These are phyloP conservation scores for Lactarius deliciosus DNA, from an alignment of 768 basidiomycete genomes.

Conservation along the genomic window DNA sequence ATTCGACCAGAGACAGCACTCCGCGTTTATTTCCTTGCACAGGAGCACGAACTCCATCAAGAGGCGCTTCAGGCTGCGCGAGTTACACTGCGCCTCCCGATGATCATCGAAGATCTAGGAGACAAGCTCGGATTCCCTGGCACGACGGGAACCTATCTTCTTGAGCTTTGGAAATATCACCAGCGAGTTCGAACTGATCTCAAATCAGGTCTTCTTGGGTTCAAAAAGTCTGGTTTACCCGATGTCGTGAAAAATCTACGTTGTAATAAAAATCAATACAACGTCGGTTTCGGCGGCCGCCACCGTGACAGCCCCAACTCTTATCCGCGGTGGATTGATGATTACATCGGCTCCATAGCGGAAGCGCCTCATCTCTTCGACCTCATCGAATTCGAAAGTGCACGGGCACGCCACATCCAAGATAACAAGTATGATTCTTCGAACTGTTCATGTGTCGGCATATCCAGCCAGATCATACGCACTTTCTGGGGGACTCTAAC, in stretches of 20 bases:
- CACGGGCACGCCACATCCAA: neutral
- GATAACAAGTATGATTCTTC: too few relatives aligned
- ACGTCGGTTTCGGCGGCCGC: too few relatives aligned
- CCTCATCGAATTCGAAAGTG: neutral
- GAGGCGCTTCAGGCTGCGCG: conserved; percentile 9
- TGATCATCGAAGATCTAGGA: conserved; percentile 1
- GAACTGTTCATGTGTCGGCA: neutral
- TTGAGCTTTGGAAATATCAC: conserved; percentile 17
- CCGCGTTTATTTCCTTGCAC: conserved; percentile 3
- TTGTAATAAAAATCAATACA: neutral
- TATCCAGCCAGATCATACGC: neutral
- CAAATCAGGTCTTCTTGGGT: neutral
- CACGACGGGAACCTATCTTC: neutral
- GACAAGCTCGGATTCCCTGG: conserved; percentile 6
- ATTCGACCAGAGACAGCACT: conserved; percentile 7
- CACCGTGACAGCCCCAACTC: neutral
- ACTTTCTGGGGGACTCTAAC: neutral
- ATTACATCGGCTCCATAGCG: neutral
- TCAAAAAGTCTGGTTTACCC: neutral
- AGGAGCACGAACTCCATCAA: conserved; percentile 5
- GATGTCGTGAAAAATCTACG: neutral
- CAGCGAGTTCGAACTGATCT: neutral
- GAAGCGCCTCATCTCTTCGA: neutral
- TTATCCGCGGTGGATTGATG: neutral
- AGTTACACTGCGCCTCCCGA: neutral